Evolutionary conservation across 331 rosid genomes (phyloP).

Genomic region (Quercus lobata): DNA sequence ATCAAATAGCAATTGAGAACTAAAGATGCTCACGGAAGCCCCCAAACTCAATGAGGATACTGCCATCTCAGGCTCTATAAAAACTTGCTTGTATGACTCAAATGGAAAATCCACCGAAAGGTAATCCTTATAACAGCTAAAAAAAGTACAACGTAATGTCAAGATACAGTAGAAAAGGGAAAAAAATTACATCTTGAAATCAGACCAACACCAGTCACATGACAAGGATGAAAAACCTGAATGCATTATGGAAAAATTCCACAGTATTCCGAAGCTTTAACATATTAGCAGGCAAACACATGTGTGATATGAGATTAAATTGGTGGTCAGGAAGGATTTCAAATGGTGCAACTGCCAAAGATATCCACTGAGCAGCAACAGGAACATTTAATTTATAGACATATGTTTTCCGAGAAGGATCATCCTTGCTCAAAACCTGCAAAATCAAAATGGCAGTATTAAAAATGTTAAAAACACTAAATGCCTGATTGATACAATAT

Average conservation of each 20-base stretch:
- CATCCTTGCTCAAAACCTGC: conserved; percentile 92
- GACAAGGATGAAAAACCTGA: conserved; percentile 60
- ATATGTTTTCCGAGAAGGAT: conserved; percentile 89
- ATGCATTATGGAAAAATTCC: conserved; percentile 81
- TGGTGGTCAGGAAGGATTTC: conserved; percentile 84
- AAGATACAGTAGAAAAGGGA: background rate
- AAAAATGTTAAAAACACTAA: background rate
- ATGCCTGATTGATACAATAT: background rate
- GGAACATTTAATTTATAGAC: conserved; percentile 81
- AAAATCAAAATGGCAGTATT: conserved; percentile 3
- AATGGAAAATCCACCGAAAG: conserved; percentile 86
- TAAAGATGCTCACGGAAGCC: conserved; percentile 84
- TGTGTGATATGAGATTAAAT: conserved; percentile 64
- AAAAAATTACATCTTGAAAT: background rate
- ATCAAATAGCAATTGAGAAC: conserved; percentile 86
- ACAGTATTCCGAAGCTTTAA: conserved; percentile 75
- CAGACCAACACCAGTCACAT: conserved; percentile 10
- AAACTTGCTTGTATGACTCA: conserved; percentile 91
- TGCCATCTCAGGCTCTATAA: conserved; percentile 80
- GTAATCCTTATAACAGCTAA: conserved; percentile 93
- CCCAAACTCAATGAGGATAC: conserved; percentile 81
- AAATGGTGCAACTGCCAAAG: conserved; percentile 94
- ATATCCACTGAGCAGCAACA: conserved; percentile 89
- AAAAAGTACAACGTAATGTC: conserved; percentile 13
- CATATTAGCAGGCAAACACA: conserved; percentile 58